Evolutionary conservation across 441 rosid species (phyloP), one percentile per base, ranked within the genome.

Genomic region (Jatropha multifida): DNA sequence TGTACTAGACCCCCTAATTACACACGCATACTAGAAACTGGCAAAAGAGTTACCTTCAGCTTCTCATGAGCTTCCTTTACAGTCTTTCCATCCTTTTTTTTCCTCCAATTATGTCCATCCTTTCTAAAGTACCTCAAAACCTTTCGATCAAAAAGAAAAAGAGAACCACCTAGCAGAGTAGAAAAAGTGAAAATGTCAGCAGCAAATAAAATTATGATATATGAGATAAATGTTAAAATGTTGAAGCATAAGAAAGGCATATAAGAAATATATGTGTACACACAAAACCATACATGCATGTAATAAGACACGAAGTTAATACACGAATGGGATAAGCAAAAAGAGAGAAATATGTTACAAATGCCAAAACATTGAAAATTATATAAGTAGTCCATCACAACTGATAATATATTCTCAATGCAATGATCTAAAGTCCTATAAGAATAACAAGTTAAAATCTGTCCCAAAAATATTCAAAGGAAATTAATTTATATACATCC

Each of bases 31-130:
- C 9, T 49, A 37, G 20, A 75, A 68, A 37, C 52, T 48, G 10
- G 7, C 12, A 61, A 61, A 38, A 56, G 58, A 65, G 83, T 82
- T 80, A 92, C 98, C 96, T 96, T 96, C 66, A 96, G 88, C 90
- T 89, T 94, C 87, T 96, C 98, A 64, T 96, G 98, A 80, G 98
- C 98, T 89, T 96, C 98, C 86, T 89, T 96, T 48, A 94, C 91
- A 0, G 97, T 94, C 80, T 92, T 96, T 71, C 98, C 98, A 84
- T 96, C 98, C 83, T 78, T 91, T 79, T 92, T 94, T 92, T 96
- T 94, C 86, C 98, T 92, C 99, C 99, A 96, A 68, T 85, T 92
- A 84, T 96, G 99, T 51, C 99, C 99, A 59, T 92, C 98, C 83
- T 92, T 96, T 80, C 98, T 87, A 70, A 94, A 96, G 89, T 94